These are phyloP conservation scores for Eimeria zaria DNA, from an alignment of 169 alveolate genomes.

Conservation along the genomic window DNA sequence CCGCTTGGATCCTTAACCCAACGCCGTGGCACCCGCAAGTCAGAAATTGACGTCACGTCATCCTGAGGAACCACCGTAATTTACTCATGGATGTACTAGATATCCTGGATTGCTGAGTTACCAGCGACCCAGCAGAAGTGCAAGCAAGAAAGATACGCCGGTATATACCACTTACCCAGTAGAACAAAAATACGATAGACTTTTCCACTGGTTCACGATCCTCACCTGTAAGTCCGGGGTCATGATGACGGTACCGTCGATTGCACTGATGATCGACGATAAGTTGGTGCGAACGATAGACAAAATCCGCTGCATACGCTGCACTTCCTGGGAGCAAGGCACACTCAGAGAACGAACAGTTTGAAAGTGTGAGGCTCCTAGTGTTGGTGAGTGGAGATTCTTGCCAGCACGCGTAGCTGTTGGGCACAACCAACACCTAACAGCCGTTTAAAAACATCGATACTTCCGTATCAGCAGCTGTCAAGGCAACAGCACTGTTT, in stretches of 20 bases:
- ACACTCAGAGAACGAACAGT: too few relatives aligned
- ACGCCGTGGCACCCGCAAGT: constrained; percentile 94
- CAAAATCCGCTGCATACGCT: constrained; percentile 97
- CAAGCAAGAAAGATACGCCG: not conserved
- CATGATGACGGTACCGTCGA: constrained; percentile 97
- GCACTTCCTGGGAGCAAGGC: constrained; percentile 93
- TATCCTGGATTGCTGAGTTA: not conserved
- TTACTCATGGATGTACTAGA: not conserved
- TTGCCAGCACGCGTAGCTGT: not conserved
- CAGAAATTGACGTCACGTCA: constrained; percentile 92
- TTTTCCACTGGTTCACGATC: not conserved
- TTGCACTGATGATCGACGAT: constrained; percentile 95
- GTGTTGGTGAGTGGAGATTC: not conserved
- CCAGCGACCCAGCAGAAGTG: not conserved
- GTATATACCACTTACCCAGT: not conserved
- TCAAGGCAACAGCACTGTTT: too few relatives aligned
- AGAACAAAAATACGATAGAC: not conserved
- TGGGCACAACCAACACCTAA: not conserved
- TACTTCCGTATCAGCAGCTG: not conserved
- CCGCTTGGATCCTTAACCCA: constrained; percentile 99
- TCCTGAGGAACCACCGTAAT: constrained; percentile 51
- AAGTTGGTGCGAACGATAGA: constrained; percentile 95
- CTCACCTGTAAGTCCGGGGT: constrained; percentile 95
- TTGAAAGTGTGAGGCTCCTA: not conserved
- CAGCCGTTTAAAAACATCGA: not conserved